Evolutionary conservation across 1,284 basidiomycete species (phyloP), one percentile per base, ranked within the genome.

Genomic region (Cronartium ribicola): DNA sequence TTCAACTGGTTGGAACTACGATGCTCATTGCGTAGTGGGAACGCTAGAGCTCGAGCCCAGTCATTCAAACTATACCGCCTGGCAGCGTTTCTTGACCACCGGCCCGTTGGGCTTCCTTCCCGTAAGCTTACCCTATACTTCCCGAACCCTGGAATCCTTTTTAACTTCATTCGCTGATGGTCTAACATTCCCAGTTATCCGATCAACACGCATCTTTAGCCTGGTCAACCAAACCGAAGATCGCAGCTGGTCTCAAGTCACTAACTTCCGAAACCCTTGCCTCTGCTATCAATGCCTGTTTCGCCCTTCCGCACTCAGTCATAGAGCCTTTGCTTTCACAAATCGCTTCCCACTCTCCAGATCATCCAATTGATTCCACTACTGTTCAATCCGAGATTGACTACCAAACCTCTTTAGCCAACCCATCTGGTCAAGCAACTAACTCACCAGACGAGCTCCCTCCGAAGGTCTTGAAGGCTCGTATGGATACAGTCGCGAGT

Each of bases 71-170:
- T 60, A 44, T 48, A 91, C 89, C 0, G 94, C 93, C 0, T 98
- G 91, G 82, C 96, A 98, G 82, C 86, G 95, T 37, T 98, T 98
- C 84, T 86, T 98, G 41, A 91, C 94, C 0, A 94, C 92, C 3
- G 95, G 96, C 0, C 95, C 96, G 0, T 89, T 98, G 62, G 95
- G 94, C 0, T 98, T 95, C 83, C 86, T 98, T 13, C 94, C 92
- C 0, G 80, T 81, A 41, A 59, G 79, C 76, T 2, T 5, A 3
- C 5, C 36, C 13, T 17, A 14, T 67, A 11, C 55, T 48, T 48
- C 22, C 5, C 20, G 11, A 11, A 11, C 46, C 17, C 20, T 20
- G 5, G 0, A 51, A n/a, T 48, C 10, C 10, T 66, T 22, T 10
- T 43, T 1, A 40, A n/a, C 1, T 13, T 44, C 0, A 4, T 40